Evolutionary conservation across 495 filamentous ascomycete species (phyloP), one percentile per base, ranked within the genome.

Genomic region (Penicillium tannophilum): DNA sequence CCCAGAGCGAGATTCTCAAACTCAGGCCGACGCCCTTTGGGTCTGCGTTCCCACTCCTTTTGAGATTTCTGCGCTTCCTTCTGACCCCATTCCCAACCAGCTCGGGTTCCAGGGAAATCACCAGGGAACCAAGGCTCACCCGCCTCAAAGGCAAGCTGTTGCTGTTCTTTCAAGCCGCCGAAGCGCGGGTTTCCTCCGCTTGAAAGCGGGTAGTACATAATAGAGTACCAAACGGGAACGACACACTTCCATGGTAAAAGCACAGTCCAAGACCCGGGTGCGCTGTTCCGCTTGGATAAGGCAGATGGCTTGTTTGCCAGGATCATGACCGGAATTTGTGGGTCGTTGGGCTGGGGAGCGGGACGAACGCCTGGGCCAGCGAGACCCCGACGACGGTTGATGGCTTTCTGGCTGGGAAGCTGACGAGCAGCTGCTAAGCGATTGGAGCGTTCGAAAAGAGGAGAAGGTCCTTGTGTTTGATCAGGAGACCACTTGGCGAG

Each of bases 241-340:
- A 97, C 88, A 62, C 91, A 96, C 65, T 92, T 93, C 93, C 94
- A 98, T 0, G 94, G 94, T 3, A 94, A 77, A 31, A 98, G 79
- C 2, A 98, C 63, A 1, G 89, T 95, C 92, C 93, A 98, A 2
- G 78, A 85, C 0, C 89, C 88, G 46, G 88, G 86, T 10, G 78
- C 76, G n/a, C 76, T 76, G 52, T 54, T 75, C 47, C 63, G 64
- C 24, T 63, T 77, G 7, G 64, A 56, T n/a, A 68, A 65, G 36
- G 65, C 58, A 14, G 70, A 59, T 24, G 79, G 67, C 11, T 82
- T 80, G 14, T 83, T 87, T 31, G 89, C 81, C 10, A 90, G 72
- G 23, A 92, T 73, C 12, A 96, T 80, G 30, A 95, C 77, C 3
- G 94, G 95, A 39, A 98, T 94, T 6, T 81, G 73, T 6, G 91